Conservation (phyloP, 2,329 filamentous ascomycete genomes). For the Colletotrichum noveboracense region DNA sequence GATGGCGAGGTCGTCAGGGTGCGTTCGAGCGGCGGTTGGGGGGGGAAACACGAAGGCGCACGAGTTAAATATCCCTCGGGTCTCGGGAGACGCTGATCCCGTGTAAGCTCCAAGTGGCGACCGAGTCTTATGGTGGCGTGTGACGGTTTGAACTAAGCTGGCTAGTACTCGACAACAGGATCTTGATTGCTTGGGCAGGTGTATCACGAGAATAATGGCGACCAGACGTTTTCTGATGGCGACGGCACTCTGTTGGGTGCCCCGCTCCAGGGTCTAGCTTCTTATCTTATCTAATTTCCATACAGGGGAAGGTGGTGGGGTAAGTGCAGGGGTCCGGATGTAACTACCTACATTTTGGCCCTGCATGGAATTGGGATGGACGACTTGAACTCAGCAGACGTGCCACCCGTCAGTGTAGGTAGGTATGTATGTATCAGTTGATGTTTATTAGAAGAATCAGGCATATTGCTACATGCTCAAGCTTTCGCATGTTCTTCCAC, state of each 20-base stretch:
- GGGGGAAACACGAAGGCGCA: neutral
- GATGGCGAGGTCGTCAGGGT: neutral
- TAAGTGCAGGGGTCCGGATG: neutral
- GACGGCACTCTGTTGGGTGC: neutral
- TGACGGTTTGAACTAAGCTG: neutral
- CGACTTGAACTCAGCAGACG: neutral
- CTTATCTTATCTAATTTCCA: constrained; percentile 21
- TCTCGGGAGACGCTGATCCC: neutral
- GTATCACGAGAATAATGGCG: neutral
- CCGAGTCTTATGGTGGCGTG: neutral
- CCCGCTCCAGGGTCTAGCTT: constrained; percentile 12
- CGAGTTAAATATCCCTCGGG: neutral
- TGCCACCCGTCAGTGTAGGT: neutral
- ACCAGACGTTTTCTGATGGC: constrained; percentile 11
- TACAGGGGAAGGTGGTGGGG: neutral
- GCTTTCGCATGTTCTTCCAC: neutral
- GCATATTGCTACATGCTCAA: neutral
- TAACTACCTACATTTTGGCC: neutral
- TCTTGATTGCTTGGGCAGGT: neutral
- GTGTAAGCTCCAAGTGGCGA: neutral
- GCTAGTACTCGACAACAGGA: neutral
- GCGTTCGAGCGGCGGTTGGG: neutral
- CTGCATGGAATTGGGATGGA: neutral
- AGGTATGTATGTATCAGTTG: neutral
- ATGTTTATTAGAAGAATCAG: neutral